Conservation (phyloP, 345 rosid species). For the Abelmoschus esculentus region DNA sequence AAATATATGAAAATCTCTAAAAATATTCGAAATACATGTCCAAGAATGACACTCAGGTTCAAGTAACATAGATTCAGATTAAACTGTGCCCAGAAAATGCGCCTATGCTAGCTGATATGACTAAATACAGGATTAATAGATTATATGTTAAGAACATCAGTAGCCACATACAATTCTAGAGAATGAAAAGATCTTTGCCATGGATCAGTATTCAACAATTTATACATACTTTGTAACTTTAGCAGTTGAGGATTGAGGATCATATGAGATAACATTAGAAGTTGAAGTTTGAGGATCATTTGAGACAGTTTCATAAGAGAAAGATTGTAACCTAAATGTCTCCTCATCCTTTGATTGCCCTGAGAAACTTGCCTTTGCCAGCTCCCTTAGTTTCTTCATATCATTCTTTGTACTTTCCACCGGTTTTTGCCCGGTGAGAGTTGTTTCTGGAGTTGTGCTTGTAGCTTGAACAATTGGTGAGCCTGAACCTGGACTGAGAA, state of each 20-base stretch:
- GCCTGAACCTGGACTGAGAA: conserved; percentile 32
- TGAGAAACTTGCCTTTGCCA: conserved; percentile 43
- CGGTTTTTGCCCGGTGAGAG: conserved; percentile 7
- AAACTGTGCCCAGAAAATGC: not conserved
- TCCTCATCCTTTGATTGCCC: conserved; percentile 22
- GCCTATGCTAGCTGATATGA: not conserved
- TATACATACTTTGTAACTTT: conserved; percentile 11
- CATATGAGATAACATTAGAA: conserved; percentile 4
- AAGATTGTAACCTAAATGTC: conserved; percentile 9
- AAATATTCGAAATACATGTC: not conserved
- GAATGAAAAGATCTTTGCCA: not conserved
- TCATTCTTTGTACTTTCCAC: conserved; percentile 28
- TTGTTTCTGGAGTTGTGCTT: conserved; percentile 7
- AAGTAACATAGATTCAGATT: not conserved
- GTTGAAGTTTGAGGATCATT: conserved; percentile 20
- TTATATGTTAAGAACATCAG: not conserved
- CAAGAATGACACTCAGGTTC: not conserved
- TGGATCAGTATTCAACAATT: not conserved
- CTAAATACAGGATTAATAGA: not conserved
- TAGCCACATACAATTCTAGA: not conserved
- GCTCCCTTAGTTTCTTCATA: conserved; percentile 39
- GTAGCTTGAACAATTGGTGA: conserved; percentile 20
- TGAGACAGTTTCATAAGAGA: conserved; percentile 6
- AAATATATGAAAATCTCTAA: not conserved
- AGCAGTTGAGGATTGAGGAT: conserved; percentile 22